Conservation (phyloP, 164 flowering plant species). For the Stephania cephalantha region DNA sequence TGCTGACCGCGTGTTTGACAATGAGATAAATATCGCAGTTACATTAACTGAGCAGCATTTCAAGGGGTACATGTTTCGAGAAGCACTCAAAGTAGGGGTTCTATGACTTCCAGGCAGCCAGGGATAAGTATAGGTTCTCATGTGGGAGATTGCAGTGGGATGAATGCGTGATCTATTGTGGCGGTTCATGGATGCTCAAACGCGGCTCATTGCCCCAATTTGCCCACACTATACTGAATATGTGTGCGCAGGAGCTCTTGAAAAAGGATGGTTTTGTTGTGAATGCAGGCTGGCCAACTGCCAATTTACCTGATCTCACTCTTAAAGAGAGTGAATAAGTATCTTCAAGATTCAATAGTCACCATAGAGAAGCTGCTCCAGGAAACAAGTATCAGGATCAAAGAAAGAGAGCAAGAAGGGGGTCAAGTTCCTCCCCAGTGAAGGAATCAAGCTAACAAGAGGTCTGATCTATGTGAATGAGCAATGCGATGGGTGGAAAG, state of each 20-base stretch:
- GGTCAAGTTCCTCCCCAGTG: constrained; percentile 25
- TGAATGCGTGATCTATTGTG: constrained; percentile 65
- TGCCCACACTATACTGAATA: constrained; percentile 88
- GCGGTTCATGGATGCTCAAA: constrained; percentile 89
- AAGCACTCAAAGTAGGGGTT: constrained; percentile 84
- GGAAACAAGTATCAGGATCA: constrained; percentile 57
- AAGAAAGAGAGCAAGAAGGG: constrained; percentile 56
- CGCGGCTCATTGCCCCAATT: constrained; percentile 77
- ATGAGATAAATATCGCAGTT: constrained; percentile 77
- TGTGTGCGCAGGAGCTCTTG: constrained; percentile 70
- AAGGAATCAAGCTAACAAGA: constrained; percentile 30
- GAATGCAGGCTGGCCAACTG: constrained; percentile 76
- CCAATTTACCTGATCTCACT: constrained; percentile 51
- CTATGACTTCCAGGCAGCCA: constrained; percentile 85
- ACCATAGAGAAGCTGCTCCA: constrained; percentile 73
- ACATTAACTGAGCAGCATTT: constrained; percentile 56
- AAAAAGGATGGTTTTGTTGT: constrained; percentile 67
- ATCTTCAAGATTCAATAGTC: constrained; percentile 67
- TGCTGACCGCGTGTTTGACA: constrained; percentile 78
- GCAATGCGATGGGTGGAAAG: constrained; percentile 82
- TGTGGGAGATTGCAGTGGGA: constrained; percentile 70
- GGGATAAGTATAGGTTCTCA: constrained; percentile 83
- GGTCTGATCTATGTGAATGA: constrained; percentile 78
- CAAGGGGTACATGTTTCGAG: constrained; percentile 65
- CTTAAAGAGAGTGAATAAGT: constrained; percentile 73